Base-by-base conservation (phyloP, 202 grass and related monocot genomes). In the Eragrostis tef region DNA sequence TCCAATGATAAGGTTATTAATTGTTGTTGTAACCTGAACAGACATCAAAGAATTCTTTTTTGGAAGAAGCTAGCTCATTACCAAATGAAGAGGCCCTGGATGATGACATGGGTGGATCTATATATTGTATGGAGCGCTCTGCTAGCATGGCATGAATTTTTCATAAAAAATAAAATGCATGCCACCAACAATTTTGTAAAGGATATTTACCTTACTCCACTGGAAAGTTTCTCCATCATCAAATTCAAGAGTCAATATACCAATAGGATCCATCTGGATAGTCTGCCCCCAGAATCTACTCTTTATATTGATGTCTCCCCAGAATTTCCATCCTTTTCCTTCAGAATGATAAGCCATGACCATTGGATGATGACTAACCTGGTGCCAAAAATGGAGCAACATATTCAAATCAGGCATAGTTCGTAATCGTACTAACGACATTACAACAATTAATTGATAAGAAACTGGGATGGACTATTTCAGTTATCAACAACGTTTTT, bases 211-310 rank as follows among this genome's bases (percentile, higher is more conserved):
- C 92, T 94, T 94, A 67, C 92, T 89, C 92, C 92, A 94, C 65
- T 86, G 82, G 64, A 94, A 91, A 82, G 54, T 86, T 89, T 91
- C 92, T 41, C 92, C 92, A 75, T 94, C 89, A 25, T 91, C 92
- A 81, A 94, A 91, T 75, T 91, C 78, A 69, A 91, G 67, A 29
- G 85, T 94, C 51, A 94, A 81, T 49, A 87, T 69, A 0, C 92
- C 92, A n/a, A 91, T 82, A 83, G 92, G 92, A 64, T 94, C 81
- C 44, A 91, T 70, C 52, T 94, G 92, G 85, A 94, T 94, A 52
- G 89, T 89, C 75, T 94, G 92, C 17, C 92, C 92, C 92, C 87
- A 89, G 81, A 94, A 94, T 83, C 89, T 91, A 58, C 81, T 94
- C 70, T 82, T 87, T 48, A 94, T 83, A 68, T 89, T 88, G 82